A percentile compares a stretch with the other conserved stretches of the same genome.
These are phyloP conservation scores for Jamesozyma spencerorum DNA, from an alignment of 805 yeast species.

Conservation along the genomic window DNA sequence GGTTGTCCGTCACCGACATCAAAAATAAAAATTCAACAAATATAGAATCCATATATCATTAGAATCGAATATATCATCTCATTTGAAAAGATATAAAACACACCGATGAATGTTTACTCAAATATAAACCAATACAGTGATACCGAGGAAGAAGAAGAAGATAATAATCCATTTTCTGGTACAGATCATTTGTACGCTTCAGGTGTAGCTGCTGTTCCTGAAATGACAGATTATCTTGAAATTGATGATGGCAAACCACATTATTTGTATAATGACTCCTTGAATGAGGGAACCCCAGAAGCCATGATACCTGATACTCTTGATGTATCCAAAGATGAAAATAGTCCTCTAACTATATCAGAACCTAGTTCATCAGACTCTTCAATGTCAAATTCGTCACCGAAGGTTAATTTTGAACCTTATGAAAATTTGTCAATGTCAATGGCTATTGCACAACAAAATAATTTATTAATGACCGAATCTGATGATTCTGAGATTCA, in stretches of 20 bases:
- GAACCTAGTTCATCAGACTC: not conserved
- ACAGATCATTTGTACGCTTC: conserved; percentile 31
- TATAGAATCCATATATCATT: too few species aligned
- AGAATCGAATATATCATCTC: not conserved
- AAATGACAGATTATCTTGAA: conserved; percentile 9
- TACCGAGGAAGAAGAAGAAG: conserved; percentile 27
- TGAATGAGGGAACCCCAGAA: not conserved
- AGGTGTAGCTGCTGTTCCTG: conserved; percentile 26
- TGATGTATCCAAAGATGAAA: not conserved
- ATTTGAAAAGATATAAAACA: too few species aligned
- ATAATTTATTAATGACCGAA: not conserved
- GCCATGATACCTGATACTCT: too few species aligned
- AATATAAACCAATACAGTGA: not conserved
- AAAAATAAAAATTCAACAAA: too few species aligned
- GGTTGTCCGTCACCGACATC: not conserved
- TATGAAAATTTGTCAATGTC: conserved; percentile 25
- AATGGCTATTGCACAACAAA: conserved; percentile 11
- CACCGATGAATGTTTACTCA: conserved; percentile 11
- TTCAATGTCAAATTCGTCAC: not conserved
- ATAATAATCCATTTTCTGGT: conserved; percentile 34
- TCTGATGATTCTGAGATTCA: conserved; percentile 22
- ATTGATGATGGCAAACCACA: not conserved
- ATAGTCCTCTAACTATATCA: not conserved
- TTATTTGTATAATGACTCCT: not conserved
- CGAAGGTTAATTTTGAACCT: conserved; percentile 12